phyloP scores from a whole-genome alignment of 2,329 filamentous ascomycete genomes.

The Ramichloridium luteum region DNA sequence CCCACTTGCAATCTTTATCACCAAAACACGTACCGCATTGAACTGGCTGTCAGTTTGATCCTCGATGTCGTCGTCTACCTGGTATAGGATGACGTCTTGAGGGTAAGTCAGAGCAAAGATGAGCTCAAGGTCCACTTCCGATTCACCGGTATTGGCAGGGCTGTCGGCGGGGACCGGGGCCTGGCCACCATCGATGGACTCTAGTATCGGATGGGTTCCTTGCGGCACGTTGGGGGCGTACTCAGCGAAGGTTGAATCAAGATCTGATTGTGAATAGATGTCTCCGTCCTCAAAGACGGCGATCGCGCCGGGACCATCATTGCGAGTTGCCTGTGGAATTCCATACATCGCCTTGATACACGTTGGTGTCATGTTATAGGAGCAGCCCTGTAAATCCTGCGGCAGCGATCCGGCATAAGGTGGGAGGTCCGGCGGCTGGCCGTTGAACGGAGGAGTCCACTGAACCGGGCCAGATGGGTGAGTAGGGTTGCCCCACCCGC shows the following conservation, averaged over 20 bases:
- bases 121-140: constrained; percentile 12
- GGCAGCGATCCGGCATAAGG: constrained; percentile 2
- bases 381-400: constrained; percentile 10
- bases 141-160: constrained; percentile 8
- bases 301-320: constrained; percentile 14
- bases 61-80: constrained; percentile 10
- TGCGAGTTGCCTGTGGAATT: constrained; percentile 30
- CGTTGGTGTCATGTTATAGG: constrained; percentile 25
- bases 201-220: constrained; percentile 17
- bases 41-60: constrained; percentile 2
- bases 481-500: too few species aligned
- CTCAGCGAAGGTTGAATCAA: constrained; percentile 27
- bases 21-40: constrained; percentile 9
- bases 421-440: constrained; percentile 6
- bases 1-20: neutral
- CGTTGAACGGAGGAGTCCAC: too few species aligned
- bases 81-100: constrained; percentile 12
- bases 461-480: too few species aligned
- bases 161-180: constrained; percentile 11
- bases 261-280: constrained; percentile 11
- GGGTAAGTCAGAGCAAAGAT: constrained; percentile 12
- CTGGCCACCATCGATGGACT: constrained; percentile 14
- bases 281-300: constrained; percentile 11
- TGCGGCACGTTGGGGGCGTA: constrained; percentile 16
- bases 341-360: constrained; percentile 34